phyloP scores from a whole-genome alignment of 805 yeast species.

The Priceomyces castillae region DNA sequence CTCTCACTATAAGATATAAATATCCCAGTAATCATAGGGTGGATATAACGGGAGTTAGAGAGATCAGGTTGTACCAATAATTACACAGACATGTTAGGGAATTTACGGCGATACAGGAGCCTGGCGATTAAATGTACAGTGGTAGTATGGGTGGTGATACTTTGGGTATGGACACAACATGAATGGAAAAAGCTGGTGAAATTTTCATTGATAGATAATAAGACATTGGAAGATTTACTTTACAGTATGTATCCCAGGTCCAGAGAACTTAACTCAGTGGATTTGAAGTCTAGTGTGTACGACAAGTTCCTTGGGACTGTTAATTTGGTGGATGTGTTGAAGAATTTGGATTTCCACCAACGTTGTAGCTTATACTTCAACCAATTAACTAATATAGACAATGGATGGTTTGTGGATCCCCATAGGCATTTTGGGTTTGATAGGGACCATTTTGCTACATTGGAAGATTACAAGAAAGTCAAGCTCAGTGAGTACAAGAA shows the following conservation, averaged over 20 bases:
- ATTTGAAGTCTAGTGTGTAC: conserved; percentile 4
- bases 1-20: no score
- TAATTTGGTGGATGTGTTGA: conserved; percentile 8
- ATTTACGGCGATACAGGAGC: neutral
- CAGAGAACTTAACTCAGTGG: neutral
- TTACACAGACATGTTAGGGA: no score
- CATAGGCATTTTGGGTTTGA: conserved; percentile 12
- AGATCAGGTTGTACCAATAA: no score
- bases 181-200: neutral
- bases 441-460: conserved; percentile 12
- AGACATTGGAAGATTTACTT: neutral
- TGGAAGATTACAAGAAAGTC: conserved; percentile 9
- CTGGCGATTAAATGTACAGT: neutral
- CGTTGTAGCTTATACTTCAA: conserved; percentile 25
- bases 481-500: conserved; percentile 6
- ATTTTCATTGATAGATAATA: neutral
- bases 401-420: conserved; percentile 18
- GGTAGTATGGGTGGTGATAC: neutral
- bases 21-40: no score
- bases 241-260: neutral
- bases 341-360: conserved; percentile 8
- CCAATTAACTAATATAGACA: conserved; percentile 9
- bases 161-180: conserved; percentile 1
- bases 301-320: conserved; percentile 1
- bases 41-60: no score